phyloP scores from a whole-genome alignment of 2,329 filamentous ascomycete species.

The Epichloe brachyelytri region DNA sequence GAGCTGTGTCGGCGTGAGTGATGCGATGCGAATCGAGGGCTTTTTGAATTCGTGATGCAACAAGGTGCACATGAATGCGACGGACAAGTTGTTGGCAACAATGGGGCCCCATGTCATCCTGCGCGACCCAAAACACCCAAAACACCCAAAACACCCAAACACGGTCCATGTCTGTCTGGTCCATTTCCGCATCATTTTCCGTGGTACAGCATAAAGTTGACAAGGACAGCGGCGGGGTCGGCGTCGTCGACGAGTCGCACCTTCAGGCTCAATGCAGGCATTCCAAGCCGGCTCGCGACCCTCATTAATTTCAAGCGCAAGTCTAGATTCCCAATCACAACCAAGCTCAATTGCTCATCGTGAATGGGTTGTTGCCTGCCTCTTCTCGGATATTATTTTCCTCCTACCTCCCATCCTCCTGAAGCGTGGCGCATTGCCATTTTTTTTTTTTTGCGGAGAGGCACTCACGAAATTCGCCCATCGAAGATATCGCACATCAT shows the following conservation, averaged over 20 bases:
- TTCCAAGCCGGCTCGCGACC: not conserved
- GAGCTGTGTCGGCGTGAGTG: no score
- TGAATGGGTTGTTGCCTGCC: not conserved
- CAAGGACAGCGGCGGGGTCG: not conserved
- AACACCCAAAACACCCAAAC: no score
- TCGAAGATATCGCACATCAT: no score
- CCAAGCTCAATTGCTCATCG: not conserved
- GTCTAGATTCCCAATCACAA: not conserved
- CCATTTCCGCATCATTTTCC: not conserved
- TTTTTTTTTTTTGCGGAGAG: no score
- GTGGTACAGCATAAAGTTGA: not conserved
- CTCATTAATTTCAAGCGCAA: not conserved
- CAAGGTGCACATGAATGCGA: no score
- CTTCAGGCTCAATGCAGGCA: not conserved
- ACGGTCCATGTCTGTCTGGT: not conserved
- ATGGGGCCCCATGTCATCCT: not conserved
- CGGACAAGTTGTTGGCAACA: no score
- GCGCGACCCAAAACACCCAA: no score
- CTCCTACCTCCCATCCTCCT: not conserved
- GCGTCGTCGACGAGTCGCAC: not conserved
- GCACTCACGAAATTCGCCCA: no score
- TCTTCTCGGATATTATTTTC: no score
- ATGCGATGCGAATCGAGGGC: no score
- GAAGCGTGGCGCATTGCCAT: not conserved
- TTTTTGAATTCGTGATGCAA: no score